These are phyloP conservation scores for Ogataea nonfermentans DNA, from an alignment of 805 yeast genomes.

Conservation along the genomic window DNA sequence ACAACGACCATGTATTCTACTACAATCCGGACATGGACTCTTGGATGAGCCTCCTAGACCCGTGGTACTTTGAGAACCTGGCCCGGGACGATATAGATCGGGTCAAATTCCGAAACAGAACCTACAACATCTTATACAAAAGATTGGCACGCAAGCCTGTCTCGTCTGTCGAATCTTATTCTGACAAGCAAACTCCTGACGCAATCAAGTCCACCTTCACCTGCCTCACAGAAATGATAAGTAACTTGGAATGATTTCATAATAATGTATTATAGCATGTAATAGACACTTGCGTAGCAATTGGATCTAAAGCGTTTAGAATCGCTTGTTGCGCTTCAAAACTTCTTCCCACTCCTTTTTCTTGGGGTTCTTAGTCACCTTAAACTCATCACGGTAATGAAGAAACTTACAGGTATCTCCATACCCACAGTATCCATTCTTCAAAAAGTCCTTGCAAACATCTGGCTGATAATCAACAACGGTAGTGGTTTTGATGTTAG, in stretches of 20 bases:
- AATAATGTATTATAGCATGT: constrained; percentile 5
- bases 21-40: constrained; percentile 41
- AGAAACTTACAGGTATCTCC: constrained; percentile 96
- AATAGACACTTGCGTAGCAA: constrained; percentile 1
- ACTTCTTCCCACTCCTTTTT: constrained; percentile 62
- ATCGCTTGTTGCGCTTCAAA: constrained; percentile 25
- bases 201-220: constrained; percentile 13
- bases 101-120: constrained; percentile 8
- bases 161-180: not conserved
- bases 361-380: constrained; percentile 42
- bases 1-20: constrained; percentile 38
- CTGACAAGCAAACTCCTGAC: not conserved
- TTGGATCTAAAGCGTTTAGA: constrained; percentile 5
- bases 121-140: constrained; percentile 14
- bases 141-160: constrained; percentile 14
- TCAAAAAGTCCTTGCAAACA: constrained; percentile 86
- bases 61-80: constrained; percentile 25
- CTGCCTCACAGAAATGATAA: constrained; percentile 8
- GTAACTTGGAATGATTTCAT: constrained; percentile 2
- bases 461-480: constrained; percentile 88
- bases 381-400: constrained; percentile 85
- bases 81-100: constrained; percentile 2
- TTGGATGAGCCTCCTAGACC: constrained; percentile 51
- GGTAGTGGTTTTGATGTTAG: constrained; percentile 62
- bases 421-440: constrained; percentile 94